A percentile compares a stretch with the other conserved stretches of the same genome.
These are phyloP conservation scores for Fusarium protoensiforme DNA, from an alignment of 2,329 filamentous ascomycete species.

Conservation along the genomic window DNA sequence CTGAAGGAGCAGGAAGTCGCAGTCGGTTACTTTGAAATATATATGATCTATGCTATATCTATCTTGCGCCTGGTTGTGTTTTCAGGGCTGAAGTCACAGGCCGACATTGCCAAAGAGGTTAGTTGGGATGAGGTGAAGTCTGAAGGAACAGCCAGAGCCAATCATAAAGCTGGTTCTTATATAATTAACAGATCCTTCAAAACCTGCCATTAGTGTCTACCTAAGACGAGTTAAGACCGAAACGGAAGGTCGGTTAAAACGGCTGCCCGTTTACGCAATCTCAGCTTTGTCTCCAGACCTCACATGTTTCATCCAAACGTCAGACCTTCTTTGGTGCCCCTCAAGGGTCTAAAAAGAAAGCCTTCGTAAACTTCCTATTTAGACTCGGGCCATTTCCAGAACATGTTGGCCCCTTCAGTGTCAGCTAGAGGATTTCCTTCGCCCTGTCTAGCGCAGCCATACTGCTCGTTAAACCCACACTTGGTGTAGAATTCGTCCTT, in stretches of 20 bases:
- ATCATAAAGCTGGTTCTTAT: background rate
- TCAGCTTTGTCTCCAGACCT: background rate
- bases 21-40: background rate
- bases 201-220: background rate
- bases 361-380: background rate
- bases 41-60: background rate
- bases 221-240: background rate
- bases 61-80: background rate
- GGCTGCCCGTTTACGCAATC: background rate
- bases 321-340: background rate
- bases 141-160: background rate
- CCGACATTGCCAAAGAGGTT: background rate
- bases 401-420: conserved; percentile 21
- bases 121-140: background rate
- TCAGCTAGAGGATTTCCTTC: conserved; percentile 29
- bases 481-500: conserved; percentile 52
- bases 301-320: background rate
- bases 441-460: conserved; percentile 10
- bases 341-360: background rate
- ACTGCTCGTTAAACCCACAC: conserved; percentile 33
- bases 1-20: background rate
- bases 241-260: background rate
- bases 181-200: background rate
- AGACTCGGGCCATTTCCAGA: conserved; percentile 34
- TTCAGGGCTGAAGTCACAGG: background rate